Percentiles rank a stretch among this genome's conserved stretches.
These are phyloP conservation scores for Lunularia cruciata DNA, from an alignment of 225 moss, liverwort and hornwort species.

Conservation along the genomic window DNA sequence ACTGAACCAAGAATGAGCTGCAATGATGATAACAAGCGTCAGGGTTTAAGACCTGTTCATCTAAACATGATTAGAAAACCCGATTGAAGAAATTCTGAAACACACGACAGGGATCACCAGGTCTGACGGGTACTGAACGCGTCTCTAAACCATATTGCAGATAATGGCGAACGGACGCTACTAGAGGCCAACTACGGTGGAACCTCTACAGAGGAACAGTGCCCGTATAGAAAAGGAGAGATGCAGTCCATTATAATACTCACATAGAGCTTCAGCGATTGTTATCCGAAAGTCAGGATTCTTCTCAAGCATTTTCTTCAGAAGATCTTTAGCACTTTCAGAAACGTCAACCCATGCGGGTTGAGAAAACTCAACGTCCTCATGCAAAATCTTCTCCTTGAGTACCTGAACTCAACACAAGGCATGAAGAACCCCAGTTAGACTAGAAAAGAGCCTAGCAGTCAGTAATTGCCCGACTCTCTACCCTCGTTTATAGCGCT, in stretches of 20 bases:
- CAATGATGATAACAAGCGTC: not conserved
- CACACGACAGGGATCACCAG: too few species aligned
- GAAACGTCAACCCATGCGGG: constrained; percentile 35
- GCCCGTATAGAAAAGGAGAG: not conserved
- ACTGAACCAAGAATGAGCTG: constrained; percentile 23
- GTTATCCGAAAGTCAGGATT: constrained; percentile 46
- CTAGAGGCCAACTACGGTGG: not conserved
- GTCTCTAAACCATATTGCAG: not conserved
- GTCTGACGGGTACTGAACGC: not conserved
- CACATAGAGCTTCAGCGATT: constrained; percentile 40
- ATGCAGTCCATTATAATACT: not conserved
- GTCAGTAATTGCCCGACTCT: too few species aligned
- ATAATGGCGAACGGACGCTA: not conserved
- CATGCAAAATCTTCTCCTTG: constrained; percentile 32
- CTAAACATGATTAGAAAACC: not conserved
- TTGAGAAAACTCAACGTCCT: constrained; percentile 35
- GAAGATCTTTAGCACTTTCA: constrained; percentile 37
- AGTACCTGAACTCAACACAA: constrained; percentile 26
- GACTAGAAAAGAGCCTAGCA: too few species aligned
- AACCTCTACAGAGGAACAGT: too few species aligned
- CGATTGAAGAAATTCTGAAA: not conserved
- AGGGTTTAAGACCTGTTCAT: not conserved
- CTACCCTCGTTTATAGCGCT: too few species aligned
- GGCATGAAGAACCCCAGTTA: not conserved
- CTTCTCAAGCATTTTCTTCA: constrained; percentile 51